phyloP scores from a whole-genome alignment of 2,329 filamentous ascomycete species.

The Hymenotorrendiella dingleyae region DNA sequence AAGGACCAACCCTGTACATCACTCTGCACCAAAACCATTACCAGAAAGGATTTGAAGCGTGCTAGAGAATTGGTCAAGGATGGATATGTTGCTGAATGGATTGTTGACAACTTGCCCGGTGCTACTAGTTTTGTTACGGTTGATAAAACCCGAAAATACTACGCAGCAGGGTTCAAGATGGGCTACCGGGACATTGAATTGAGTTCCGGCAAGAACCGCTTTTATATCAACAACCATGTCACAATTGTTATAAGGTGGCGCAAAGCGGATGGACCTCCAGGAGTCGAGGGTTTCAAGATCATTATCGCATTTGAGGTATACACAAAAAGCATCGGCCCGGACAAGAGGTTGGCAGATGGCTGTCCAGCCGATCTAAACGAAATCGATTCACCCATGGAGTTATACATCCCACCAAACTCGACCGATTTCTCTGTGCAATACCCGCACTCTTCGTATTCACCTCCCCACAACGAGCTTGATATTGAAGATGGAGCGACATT shows the following conservation, averaged over 20 bases:
- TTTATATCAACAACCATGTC: slow-evolving; percentile 82
- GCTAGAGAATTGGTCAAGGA: slow-evolving; percentile 68
- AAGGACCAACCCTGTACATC: slow-evolving; percentile 67
- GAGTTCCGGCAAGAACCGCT: slow-evolving; percentile 53
- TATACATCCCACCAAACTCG: slow-evolving; percentile 59
- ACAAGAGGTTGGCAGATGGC: slow-evolving; percentile 53
- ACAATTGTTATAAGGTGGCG: slow-evolving; percentile 79
- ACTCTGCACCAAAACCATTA: slow-evolving; percentile 65
- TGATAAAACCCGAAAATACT: slow-evolving; percentile 80
- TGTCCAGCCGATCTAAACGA: slow-evolving; percentile 63
- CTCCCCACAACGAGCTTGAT: slow-evolving; percentile 46
- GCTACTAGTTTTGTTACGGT: slow-evolving; percentile 84
- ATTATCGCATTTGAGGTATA: slow-evolving; percentile 89
- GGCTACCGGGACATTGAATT: slow-evolving; percentile 66
- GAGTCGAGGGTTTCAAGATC: slow-evolving; percentile 67
- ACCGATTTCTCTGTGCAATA: slow-evolving; percentile 49
- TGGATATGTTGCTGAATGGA: slow-evolving; percentile 88
- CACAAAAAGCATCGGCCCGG: slow-evolving; percentile 69
- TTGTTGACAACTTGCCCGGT: slow-evolving; percentile 84
- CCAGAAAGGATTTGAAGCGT: slow-evolving; percentile 57
- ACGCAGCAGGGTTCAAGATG: slow-evolving; percentile 83
- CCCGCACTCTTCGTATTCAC: slow-evolving; percentile 53
- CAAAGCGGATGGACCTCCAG: slow-evolving; percentile 61
- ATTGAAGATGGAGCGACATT: slow-evolving; percentile 60
- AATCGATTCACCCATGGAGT: slow-evolving; percentile 59